Base-by-base conservation (phyloP, 768 basidiomycete species). In the Lactarius hengduanensis region DNA sequence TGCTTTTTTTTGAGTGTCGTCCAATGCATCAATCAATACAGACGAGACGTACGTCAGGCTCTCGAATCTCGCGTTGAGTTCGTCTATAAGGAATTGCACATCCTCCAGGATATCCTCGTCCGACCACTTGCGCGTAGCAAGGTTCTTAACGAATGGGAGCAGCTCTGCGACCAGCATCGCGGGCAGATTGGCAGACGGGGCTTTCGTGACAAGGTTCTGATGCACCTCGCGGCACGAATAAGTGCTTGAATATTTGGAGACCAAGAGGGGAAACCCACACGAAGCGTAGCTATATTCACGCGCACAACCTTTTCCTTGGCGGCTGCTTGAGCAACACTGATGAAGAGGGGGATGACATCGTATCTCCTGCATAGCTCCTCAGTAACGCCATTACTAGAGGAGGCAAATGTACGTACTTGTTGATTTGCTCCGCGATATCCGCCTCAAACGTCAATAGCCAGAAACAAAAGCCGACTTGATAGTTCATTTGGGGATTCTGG, bases 221-320 rank as follows among this genome's bases (percentile, higher is more conserved):
- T 65, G 18, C 50, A 26, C 47, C 20, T 65, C 68, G 60, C 40
- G 8, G 36, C 15, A 69, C 22, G 40, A 45, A 45, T 50, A 32
- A 32, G 32, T 30, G 20, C 8, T 13, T 13, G 20, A 65, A 34
- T 3, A n/a, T 34, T 2, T 11, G 1, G 9, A 55, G n/a, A 43
- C 18, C 18, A 36, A 34, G 50, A 38, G 16, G 40, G 2, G 41
- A 26, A 20, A 73, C 78, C 57, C 72, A 94, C 95, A 61, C 91
- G 82, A 79, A 98, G 92, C 1, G 96, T 94, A 16, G 97, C 93
- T 43, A 98, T 82, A 63, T 96, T 87, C 16, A 98, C 91, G 10
- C 97, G 88, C 67, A 94, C 91, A 34, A 99, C 93, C 77, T 99
- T 99, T 79, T 98, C 96, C 76, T 99, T 99, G 38, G 92, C 90